Conservation (phyloP, 2,329 filamentous ascomycete genomes). For the Sporothrix pseudoabietina region DNA sequence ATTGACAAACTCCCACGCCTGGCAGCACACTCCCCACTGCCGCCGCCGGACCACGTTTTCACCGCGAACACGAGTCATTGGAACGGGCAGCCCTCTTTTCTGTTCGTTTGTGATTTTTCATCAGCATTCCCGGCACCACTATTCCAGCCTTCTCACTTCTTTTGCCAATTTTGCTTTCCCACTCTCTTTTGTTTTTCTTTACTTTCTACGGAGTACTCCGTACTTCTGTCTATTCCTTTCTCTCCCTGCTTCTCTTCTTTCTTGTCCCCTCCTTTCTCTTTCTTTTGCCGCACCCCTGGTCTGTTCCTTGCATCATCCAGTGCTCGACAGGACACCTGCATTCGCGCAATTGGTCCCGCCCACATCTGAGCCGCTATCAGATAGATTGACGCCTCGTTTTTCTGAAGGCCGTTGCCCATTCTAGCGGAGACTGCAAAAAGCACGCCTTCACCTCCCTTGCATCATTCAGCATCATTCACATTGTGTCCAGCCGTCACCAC, state of each 20-base stretch:
- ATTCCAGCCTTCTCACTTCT: neutral
- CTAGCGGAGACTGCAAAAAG: conserved; percentile 2
- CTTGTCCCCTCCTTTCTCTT: conserved; percentile 16
- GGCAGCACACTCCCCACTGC: neutral
- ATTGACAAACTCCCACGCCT: conserved; percentile 8
- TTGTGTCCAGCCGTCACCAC: neutral
- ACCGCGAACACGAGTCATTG: conserved; percentile 18
- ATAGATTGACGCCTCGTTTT: conserved; percentile 8
- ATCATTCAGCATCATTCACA: neutral
- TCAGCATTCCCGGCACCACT: neutral
- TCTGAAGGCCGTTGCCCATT: neutral
- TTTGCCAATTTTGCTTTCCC: neutral
- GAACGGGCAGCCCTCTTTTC: conserved; percentile 9
- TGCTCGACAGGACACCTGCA: conserved; percentile 7
- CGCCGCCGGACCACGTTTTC: conserved; percentile 24
- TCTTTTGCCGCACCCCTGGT: neutral
- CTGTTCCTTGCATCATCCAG: neutral
- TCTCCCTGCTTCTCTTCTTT: conserved; percentile 7
- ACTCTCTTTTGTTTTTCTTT: neutral
- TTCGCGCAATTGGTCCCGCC: conserved; percentile 21
- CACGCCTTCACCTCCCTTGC: conserved; percentile 15
- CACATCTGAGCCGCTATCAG: conserved; percentile 6
- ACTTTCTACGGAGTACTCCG: too few relatives aligned
- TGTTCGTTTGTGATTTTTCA: neutral
- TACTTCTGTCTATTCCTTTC: neutral